Percentiles rank a stretch among this genome's conserved stretches.
Evolutionary conservation across 1,139 yeast genomes (phyloP).

Genomic region (Yarrowia galli): DNA sequence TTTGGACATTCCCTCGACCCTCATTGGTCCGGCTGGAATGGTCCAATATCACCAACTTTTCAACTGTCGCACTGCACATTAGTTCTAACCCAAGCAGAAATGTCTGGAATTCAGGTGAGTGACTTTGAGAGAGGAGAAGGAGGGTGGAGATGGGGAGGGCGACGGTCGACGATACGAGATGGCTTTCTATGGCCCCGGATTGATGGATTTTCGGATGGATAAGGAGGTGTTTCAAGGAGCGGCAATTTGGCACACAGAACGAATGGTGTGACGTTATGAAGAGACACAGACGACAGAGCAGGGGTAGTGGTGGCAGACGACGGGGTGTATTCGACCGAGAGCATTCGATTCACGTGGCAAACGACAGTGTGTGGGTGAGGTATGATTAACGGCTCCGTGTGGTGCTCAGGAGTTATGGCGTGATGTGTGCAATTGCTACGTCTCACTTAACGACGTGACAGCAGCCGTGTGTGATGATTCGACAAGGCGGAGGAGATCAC

Average conservation of each 20-base stretch:
- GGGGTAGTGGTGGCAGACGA: background rate
- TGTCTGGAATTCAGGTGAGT: slow-evolving; percentile 40
- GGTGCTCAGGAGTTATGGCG: background rate
- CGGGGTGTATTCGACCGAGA: background rate
- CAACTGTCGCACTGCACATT: slow-evolving; percentile 21
- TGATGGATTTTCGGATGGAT: slow-evolving; percentile 5
- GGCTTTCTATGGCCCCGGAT: background rate
- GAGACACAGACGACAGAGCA: background rate
- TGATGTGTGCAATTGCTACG: background rate
- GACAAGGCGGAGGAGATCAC: too few species aligned
- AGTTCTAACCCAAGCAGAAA: slow-evolving; percentile 38
- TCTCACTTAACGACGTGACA: too few species aligned
- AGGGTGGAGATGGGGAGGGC: background rate
- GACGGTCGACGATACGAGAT: background rate
- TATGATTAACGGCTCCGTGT: too few species aligned
- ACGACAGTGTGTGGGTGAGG: too few species aligned
- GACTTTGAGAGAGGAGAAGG: background rate
- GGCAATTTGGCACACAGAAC: background rate
- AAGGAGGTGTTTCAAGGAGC: background rate
- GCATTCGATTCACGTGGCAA: too few species aligned
- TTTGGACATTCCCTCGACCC: slow-evolving; percentile 32
- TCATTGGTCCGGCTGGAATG: slow-evolving; percentile 12
- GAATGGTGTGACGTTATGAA: background rate
- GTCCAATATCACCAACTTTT: slow-evolving; percentile 35
- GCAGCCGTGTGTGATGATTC: too few species aligned